Evolutionary conservation across 1,284 basidiomycete species (phyloP), one percentile per base, ranked within the genome.

Genomic region (Xerocomus minutiporus): DNA sequence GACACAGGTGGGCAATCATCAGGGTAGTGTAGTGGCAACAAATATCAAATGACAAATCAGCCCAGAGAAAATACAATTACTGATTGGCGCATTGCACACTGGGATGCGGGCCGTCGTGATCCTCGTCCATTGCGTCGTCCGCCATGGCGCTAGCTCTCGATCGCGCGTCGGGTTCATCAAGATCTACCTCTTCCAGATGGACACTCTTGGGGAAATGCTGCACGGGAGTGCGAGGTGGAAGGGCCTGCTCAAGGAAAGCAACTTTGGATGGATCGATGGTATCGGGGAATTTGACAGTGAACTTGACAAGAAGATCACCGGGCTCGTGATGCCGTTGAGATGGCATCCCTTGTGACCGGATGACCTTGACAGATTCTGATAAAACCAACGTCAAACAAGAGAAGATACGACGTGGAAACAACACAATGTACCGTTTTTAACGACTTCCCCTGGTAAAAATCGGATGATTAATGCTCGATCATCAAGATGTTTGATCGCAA

Each of bases 341-440:
- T 36, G 96, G 97, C 97, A 99, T 99, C 60, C 97, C 97, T 73
- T 98, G 94, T 8, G 89, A 90, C 48, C 84, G 82, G 60, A 99
- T 89, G 57, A 96, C 87, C 76, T 98, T 98, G 68, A 95, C 70
- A 39, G 89, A 84, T 57, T 87, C 93, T 95, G 60, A 39, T 34
- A 44, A 28, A 53, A 46, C 34, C 9, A 5, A 28, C 46, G 56
- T 59, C 41, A 58, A 56, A n/a, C 52, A 48, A 46, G 29, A 20
- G 28, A 52, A 48, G 23, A 44, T 23, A 32, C 41, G n/a, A 28
- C 26, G 26, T 45, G 15, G 26, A 71, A 38, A 36, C n/a, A 4
- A 23, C 4, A 8, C n/a, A 23, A 34, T 78, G 54, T 65, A 93
- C 96, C 93, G 59, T 96, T 88, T 77, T 97, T 97, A 68, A 97